phyloP scores from a whole-genome alignment of 495 filamentous ascomycete genomes.

The Hypomontagnella monticulosa region DNA sequence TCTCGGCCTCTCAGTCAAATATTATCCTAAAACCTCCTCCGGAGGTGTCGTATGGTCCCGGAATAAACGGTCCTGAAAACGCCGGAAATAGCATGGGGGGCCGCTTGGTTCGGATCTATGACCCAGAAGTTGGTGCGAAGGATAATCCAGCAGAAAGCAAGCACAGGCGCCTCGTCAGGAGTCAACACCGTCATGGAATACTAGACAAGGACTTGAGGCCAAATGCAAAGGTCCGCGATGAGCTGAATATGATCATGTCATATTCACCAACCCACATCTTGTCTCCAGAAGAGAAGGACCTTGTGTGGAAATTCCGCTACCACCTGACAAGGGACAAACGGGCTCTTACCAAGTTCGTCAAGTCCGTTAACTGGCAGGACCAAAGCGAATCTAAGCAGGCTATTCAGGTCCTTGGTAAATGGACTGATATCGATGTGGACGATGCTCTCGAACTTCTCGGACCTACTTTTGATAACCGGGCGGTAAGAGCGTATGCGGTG shows the following conservation, averaged over 20 bases:
- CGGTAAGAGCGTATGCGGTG: conserved; percentile 91
- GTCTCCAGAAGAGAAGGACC: conserved; percentile 88
- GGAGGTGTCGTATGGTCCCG: conserved; percentile 83
- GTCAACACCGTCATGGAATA: conserved; percentile 86
- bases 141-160: conserved; percentile 97
- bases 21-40: conserved; percentile 78
- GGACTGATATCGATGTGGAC: conserved; percentile 97
- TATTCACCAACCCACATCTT: conserved; percentile 93
- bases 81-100: conserved; percentile 61
- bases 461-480: conserved; percentile 86
- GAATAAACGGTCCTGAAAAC: conserved; percentile 73
- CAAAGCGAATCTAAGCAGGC: conserved; percentile 86
- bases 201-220: conserved; percentile 94
- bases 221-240: conserved; percentile 95
- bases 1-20: conserved; percentile 69
- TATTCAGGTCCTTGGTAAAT: conserved; percentile 87
- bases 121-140: conserved; percentile 86
- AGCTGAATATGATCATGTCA: conserved; percentile 87
- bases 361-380: conserved; percentile 94
- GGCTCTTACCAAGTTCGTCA: conserved; percentile 96
- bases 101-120: conserved; percentile 83
- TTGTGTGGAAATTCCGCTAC: conserved; percentile 96
- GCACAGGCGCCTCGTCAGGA: conserved; percentile 88
- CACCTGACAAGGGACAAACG: conserved; percentile 92
- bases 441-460: conserved; percentile 95